A percentile compares a stretch with the other conserved stretches of the same genome.
phyloP scores from a whole-genome alignment of 176 grass and related monocot genomes.

The Cymbopogon citratus region DNA sequence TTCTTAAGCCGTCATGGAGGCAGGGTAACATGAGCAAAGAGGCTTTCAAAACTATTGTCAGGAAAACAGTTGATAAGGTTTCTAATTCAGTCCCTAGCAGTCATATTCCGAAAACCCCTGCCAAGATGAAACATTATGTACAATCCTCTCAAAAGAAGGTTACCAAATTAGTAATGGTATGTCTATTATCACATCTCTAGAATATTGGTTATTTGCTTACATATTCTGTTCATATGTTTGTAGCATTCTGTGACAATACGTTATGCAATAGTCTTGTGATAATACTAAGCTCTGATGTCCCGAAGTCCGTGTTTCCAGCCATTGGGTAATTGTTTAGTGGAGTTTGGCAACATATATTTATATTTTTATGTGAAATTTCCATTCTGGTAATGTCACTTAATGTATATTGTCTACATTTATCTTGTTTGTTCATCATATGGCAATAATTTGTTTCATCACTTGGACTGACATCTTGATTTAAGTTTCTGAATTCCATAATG shows the following conservation, averaged over 20 bases:
- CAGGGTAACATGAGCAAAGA: constrained; percentile 98
- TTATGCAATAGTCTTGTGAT: not conserved
- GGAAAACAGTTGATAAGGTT: constrained; percentile 98
- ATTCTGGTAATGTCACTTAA: not conserved
- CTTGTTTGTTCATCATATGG: not conserved
- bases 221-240: constrained; percentile 27
- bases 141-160: constrained; percentile 83
- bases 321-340: constrained; percentile 11
- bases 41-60: constrained; percentile 93
- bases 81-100: constrained; percentile 63
- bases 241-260: not conserved
- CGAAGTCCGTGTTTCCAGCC: not conserved
- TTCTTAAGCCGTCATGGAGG: constrained; percentile 91
- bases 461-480: not conserved
- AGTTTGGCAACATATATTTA: constrained; percentile 9
- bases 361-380: not conserved
- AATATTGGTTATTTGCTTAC: constrained; percentile 19
- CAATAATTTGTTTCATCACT: not conserved
- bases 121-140: constrained; percentile 84
- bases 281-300: not conserved
- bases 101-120: constrained; percentile 80
- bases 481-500: constrained; percentile 4
- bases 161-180: constrained; percentile 98
- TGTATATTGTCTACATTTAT: not conserved
- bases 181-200: constrained; percentile 24